Evolutionary conservation across 768 basidiomycete genomes (phyloP).

Genomic region (Leccinum disarticulatum): DNA sequence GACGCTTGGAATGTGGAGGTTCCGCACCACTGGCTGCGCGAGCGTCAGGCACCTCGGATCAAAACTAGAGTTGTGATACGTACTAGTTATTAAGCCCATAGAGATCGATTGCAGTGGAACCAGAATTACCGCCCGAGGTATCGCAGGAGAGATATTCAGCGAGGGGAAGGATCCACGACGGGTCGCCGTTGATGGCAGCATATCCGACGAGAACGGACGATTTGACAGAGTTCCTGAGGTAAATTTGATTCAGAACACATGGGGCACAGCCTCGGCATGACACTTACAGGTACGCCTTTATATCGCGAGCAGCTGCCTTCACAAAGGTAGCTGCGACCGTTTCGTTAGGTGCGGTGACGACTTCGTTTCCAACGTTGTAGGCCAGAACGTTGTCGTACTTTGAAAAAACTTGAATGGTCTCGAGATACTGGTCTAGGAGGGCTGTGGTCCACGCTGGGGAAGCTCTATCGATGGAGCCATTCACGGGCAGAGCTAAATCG

Average conservation of each 20-base stretch:
- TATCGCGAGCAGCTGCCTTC: constrained; percentile 89
- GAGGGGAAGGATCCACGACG: constrained; percentile 60
- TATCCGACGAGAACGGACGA: constrained; percentile 78
- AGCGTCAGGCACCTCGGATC: constrained; percentile 3
- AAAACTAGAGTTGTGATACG: constrained; percentile 28
- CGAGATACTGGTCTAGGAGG: constrained; percentile 73
- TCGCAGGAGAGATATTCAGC: constrained; percentile 85
- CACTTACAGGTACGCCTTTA: constrained; percentile 78
- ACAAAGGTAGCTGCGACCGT: constrained; percentile 75
- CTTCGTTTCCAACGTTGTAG: constrained; percentile 89
- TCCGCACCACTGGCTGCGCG: constrained; percentile 79
- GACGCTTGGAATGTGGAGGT: constrained; percentile 52
- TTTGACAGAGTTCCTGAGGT: constrained; percentile 55
- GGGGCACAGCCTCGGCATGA: not conserved
- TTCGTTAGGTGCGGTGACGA: constrained; percentile 50
- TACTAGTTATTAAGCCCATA: constrained; percentile 89
- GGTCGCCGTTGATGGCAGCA: constrained; percentile 75
- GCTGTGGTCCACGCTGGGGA: constrained; percentile 79
- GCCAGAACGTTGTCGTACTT: constrained; percentile 90
- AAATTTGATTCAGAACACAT: not conserved
- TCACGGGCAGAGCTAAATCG: constrained; percentile 80
- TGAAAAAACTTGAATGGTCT: constrained; percentile 75
- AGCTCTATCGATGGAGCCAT: constrained; percentile 79
- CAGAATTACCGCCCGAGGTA: constrained; percentile 49
- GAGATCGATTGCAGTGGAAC: constrained; percentile 69